Evolutionary conservation across 768 basidiomycete genomes (phyloP), one percentile per base, ranked within the genome.

Genomic region (Macrocybe gigantea): DNA sequence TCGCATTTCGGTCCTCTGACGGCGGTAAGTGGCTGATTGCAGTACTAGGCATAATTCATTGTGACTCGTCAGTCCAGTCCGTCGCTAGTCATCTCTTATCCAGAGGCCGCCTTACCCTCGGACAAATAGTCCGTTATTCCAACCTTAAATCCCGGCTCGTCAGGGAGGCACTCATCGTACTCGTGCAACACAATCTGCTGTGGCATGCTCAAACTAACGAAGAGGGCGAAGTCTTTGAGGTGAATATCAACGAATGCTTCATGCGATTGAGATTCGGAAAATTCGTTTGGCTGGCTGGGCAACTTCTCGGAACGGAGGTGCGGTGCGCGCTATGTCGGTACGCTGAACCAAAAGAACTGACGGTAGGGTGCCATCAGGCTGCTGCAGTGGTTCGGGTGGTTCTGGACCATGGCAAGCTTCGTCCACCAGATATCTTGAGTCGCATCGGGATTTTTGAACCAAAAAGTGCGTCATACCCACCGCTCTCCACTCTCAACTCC

Each of bases 121-220:
- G 71, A 7, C 82, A 87, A 55, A 61, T 95, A 43, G 70, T 83
- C 33, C 83, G 85, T 32, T 82, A 82, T 59, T 80, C 91, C 1
- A 72, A 69, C 30, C 64, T 91, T 29, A 85, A 81, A 56, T 76
- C 82, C 7, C 80, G 83, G 22, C 80, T 75, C 1, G 77, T 85
- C 10, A 81, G 86, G 45, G 82, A 83, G 29, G 75, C 81, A 13
- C 68, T 94, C 13, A 70, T 96, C 39, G 78, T 85, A 39, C 77
- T 97, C 45, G 75, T 94, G 12, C 94, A 97, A 61, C 94, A 97
- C 61, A 93, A 96, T 64, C 65, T 96, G 38, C 72, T 94, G 38
- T 93, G 92, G 88, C 89, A 93, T 60, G 78, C 84, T 7, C 76
- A 77, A 35, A 75, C 75, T 5, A 82, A 83, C 7, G 80, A 82